These are phyloP conservation scores for Marasmius oreades DNA, from an alignment of 1,284 basidiomycete species.

Conservation along the genomic window DNA sequence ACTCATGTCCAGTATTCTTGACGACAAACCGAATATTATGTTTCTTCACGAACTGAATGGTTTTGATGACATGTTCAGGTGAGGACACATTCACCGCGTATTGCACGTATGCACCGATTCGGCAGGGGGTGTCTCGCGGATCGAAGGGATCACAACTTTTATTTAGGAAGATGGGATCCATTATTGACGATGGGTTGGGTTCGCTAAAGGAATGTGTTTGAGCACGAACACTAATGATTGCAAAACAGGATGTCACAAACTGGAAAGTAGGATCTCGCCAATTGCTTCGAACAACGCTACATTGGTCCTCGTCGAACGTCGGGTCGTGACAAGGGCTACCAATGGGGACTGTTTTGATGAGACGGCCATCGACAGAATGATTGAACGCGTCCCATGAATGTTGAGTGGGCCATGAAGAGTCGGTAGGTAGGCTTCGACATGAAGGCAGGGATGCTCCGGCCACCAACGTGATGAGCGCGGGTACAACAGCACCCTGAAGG, in stretches of 20 bases:
- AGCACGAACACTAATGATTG: not conserved
- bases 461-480: no score
- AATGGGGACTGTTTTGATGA: conserved; percentile 20
- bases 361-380: conserved; percentile 17
- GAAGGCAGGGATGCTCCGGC: not conserved
- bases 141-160: conserved; percentile 24
- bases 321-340: conserved; percentile 18
- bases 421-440: conserved; percentile 10
- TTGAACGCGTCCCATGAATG: conserved; percentile 21
- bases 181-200: conserved; percentile 6
- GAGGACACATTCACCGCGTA: conserved; percentile 22
- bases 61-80: conserved; percentile 17
- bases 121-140: conserved; percentile 13
- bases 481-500: no score
- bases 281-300: conserved; percentile 9
- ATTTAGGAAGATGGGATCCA: conserved; percentile 18
- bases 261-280: conserved; percentile 17
- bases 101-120: conserved; percentile 20
- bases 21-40: conserved; percentile 23
- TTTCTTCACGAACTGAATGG: conserved; percentile 19
- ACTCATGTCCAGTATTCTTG: conserved; percentile 25
- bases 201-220: not conserved
- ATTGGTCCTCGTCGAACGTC: conserved; percentile 9
- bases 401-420: conserved; percentile 18
- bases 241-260: conserved; percentile 4